Percentiles rank a stretch among this genome's conserved stretches.
Evolutionary conservation across 768 basidiomycete species (phyloP).

Genomic region (Roridomyces roridus): DNA sequence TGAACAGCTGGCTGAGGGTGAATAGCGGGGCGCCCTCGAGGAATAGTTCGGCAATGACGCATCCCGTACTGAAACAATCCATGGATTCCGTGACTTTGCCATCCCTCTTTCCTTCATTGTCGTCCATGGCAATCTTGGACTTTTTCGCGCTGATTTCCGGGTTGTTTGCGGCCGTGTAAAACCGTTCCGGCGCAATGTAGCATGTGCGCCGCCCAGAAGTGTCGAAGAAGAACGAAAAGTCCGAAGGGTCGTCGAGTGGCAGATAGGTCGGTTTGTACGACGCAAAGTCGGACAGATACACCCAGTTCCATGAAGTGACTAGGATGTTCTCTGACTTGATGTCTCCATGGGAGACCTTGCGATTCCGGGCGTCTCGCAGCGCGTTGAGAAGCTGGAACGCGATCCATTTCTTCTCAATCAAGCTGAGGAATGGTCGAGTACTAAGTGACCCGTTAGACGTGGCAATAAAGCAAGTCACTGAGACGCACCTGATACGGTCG

Average conservation of each 20-base stretch:
- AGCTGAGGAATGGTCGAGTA: conserved; percentile 91
- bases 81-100: conserved; percentile 91
- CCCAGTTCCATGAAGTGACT: conserved; percentile 95
- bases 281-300: conserved; percentile 95
- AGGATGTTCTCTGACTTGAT: conserved; percentile 98
- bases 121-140: conserved; percentile 55
- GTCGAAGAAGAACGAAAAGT: conserved; percentile 98
- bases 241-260: conserved; percentile 94
- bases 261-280: conserved; percentile 95
- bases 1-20: conserved; percentile 93
- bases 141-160: conserved; percentile 77
- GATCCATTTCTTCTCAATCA: conserved; percentile 98
- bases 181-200: conserved; percentile 95
- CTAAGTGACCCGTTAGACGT: conserved; percentile 45
- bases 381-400: conserved; percentile 90
- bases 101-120: conserved; percentile 71
- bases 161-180: conserved; percentile 77
- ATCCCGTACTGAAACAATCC: conserved; percentile 96
- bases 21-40: conserved; percentile 93
- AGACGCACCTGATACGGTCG: conserved; percentile 90
- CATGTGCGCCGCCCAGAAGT: conserved; percentile 93
- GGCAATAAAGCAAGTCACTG: neutral
- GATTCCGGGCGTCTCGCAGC: conserved; percentile 80
- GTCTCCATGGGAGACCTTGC: conserved; percentile 95
- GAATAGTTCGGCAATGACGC: conserved; percentile 95